A percentile compares a stretch with the other conserved stretches of the same genome.
Conservation (phyloP, 192 early-diverging fungal species). For the Backusella liffmaniae region DNA sequence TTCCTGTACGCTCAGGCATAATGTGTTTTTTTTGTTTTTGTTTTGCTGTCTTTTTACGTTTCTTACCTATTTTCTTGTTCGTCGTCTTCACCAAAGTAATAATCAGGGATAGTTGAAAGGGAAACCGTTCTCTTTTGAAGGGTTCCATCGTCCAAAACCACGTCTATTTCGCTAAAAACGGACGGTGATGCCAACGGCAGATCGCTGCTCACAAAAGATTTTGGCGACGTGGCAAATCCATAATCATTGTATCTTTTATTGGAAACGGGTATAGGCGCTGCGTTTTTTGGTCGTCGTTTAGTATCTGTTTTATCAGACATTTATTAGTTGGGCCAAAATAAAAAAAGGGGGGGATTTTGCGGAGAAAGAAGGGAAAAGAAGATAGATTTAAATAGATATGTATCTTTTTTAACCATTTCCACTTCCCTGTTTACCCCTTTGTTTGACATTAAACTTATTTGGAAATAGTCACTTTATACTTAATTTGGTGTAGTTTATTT, state of each 20-base stretch:
- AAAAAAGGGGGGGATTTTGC: neutral
- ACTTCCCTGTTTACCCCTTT: neutral
- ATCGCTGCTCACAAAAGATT: neutral
- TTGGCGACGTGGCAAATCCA: neutral
- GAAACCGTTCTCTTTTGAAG: conserved; percentile 36
- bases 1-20: too few species aligned
- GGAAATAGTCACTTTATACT: neutral
- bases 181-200: conserved; percentile 5
- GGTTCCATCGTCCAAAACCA: conserved; percentile 38
- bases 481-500: neutral
- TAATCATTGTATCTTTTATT: neutral
- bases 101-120: conserved; percentile 31
- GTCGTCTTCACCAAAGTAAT: neutral
- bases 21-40: neutral
- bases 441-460: neutral
- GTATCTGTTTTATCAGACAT: neutral
- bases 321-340: neutral
- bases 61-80: neutral
- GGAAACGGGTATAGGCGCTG: neutral
- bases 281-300: conserved; percentile 10
- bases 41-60: too few species aligned
- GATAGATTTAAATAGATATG: neutral
- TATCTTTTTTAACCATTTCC: neutral
- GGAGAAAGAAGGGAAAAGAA: conserved; percentile 1
- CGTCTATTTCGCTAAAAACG: conserved; percentile 23